A percentile compares a stretch with the other conserved stretches of the same genome.
Conservation (phyloP, 2,329 filamentous ascomycete species). For the Cladosporium sp. region DNA sequence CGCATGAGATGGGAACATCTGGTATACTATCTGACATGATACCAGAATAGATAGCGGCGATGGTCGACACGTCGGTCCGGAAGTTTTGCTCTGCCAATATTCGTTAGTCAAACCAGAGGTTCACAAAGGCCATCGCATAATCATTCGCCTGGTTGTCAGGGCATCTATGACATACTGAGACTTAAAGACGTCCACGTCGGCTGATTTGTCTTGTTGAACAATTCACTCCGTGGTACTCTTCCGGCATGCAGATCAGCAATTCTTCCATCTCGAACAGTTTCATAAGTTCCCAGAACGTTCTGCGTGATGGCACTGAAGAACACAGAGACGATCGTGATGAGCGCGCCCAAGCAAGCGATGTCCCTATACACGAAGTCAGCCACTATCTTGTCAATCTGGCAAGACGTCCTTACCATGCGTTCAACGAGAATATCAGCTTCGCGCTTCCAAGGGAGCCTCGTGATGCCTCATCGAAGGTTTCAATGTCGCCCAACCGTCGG, state of each 20-base stretch:
- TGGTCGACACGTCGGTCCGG: background rate
- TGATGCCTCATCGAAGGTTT: conserved; percentile 14
- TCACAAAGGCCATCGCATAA: no score
- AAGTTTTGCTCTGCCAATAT: background rate
- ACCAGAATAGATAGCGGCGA: conserved; percentile 7
- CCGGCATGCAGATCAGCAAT: background rate
- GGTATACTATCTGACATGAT: conserved; percentile 1
- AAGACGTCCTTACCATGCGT: conserved; percentile 1
- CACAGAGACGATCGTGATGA: conserved; percentile 8
- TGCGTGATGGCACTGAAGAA: conserved; percentile 12
- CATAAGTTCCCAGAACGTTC: conserved; percentile 6
- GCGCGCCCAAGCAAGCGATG: conserved; percentile 6
- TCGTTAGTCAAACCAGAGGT: no score
- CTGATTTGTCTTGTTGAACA: background rate
- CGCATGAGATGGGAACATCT: conserved; percentile 9
- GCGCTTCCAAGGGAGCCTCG: conserved; percentile 10
- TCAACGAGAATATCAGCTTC: conserved; percentile 3
- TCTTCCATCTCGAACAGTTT: background rate
- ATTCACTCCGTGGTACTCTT: background rate
- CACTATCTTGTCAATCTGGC: background rate
- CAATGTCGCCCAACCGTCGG: conserved; percentile 10
- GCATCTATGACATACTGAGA: conserved; percentile 4
- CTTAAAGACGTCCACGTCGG: background rate
- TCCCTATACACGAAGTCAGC: conserved; percentile 1
- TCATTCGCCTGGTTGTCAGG: no score